Evolutionary conservation across 106 monocot genomes (phyloP).

Genomic region (Dioscorea alata): DNA sequence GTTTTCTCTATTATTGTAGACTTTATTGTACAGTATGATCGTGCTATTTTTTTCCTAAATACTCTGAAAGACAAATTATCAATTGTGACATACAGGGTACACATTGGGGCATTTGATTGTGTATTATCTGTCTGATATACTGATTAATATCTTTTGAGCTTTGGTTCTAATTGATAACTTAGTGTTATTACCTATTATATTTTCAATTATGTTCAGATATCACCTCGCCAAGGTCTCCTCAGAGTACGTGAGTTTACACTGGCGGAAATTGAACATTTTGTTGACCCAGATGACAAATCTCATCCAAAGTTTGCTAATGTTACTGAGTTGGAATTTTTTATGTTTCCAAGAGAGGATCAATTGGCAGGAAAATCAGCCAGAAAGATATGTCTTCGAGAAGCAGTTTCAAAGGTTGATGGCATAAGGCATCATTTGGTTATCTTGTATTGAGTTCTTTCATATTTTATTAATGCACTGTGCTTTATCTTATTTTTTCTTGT

Average conservation of each 20-base stretch:
- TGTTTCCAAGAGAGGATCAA: constrained; percentile 90
- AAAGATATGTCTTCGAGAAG: constrained; percentile 55
- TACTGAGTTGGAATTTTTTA: constrained; percentile 71
- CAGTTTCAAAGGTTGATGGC: constrained; percentile 60
- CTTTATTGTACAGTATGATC: too few species aligned
- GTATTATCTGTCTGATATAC: too few species aligned
- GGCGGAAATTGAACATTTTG: constrained; percentile 98
- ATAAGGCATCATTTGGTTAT: neutral
- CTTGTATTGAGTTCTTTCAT: neutral
- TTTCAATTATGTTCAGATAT: constrained; percentile 46
- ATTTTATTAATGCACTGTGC: neutral
- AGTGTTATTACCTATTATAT: too few species aligned
- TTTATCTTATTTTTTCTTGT: neutral
- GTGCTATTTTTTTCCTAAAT: too few species aligned
- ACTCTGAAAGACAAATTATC: too few species aligned
- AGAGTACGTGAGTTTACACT: constrained; percentile 94
- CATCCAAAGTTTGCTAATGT: constrained; percentile 89
- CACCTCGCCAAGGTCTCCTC: constrained; percentile 97
- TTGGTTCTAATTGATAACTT: too few species aligned
- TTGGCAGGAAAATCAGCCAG: constrained; percentile 54
- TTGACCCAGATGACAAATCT: constrained; percentile 92
- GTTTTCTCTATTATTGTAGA: too few species aligned
- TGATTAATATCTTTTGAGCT: too few species aligned
- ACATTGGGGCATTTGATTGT: too few species aligned
- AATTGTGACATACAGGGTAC: too few species aligned